These are phyloP conservation scores for Apiospora sp. DNA, from an alignment of 2,329 filamentous ascomycete species.

Conservation along the genomic window DNA sequence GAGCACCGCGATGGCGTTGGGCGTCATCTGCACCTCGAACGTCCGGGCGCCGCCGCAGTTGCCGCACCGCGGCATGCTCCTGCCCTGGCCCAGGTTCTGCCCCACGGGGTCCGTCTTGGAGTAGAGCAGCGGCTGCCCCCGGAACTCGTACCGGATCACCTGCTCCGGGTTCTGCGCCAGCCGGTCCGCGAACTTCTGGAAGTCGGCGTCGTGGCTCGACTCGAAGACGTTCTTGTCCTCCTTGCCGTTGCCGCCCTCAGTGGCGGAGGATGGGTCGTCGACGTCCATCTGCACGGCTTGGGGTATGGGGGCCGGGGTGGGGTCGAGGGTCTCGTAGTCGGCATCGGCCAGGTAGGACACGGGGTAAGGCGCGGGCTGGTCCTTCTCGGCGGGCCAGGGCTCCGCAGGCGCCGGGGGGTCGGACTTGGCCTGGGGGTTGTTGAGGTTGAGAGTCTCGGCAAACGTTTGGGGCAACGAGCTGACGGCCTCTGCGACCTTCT, in stretches of 20 bases:
- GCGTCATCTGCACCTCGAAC: constrained; percentile 93
- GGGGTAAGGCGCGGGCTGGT: constrained; percentile 76
- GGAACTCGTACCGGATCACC: constrained; percentile 81
- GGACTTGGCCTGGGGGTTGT: constrained; percentile 55
- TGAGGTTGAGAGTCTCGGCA: constrained; percentile 78
- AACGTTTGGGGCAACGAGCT: constrained; percentile 67
- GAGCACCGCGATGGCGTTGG: constrained; percentile 87
- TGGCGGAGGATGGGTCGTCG: constrained; percentile 46
- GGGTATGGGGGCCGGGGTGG: constrained; percentile 58
- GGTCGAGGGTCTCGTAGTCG: constrained; percentile 88
- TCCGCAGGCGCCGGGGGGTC: constrained; percentile 57
- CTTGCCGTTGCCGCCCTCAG: constrained; percentile 47
- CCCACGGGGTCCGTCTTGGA: constrained; percentile 79
- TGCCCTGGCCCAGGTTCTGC: constrained; percentile 57
- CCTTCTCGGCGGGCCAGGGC: constrained; percentile 76
- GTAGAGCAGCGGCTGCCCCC: constrained; percentile 79
- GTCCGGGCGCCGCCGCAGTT: constrained; percentile 78
- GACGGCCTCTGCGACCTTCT: constrained; percentile 37
- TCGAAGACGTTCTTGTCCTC: constrained; percentile 79
- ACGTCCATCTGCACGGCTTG: constrained; percentile 57
- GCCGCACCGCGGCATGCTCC: constrained; percentile 73
- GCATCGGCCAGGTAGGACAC: constrained; percentile 83
- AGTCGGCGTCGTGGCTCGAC: constrained; percentile 76
- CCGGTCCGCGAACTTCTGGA: constrained; percentile 82
- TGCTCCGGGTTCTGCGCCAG: constrained; percentile 84